Percentiles rank a stretch among this genome's conserved stretches.
phyloP scores from a whole-genome alignment of 2,329 filamentous ascomycete genomes.

The Arthrobotrys iridis region DNA sequence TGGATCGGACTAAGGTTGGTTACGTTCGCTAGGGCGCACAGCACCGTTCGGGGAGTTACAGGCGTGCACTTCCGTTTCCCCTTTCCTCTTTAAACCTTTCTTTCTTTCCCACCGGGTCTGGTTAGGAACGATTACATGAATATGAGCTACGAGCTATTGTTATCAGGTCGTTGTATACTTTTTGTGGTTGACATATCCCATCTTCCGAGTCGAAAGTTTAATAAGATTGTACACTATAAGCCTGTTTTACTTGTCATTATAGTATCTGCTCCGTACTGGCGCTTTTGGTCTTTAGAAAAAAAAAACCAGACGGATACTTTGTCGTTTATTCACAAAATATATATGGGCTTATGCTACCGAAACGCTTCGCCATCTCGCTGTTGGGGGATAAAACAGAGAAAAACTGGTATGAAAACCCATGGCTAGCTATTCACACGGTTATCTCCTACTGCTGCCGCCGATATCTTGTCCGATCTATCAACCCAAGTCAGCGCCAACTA shows the following conservation, averaged over 20 bases:
- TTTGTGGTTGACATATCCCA: background rate
- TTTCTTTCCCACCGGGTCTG: background rate
- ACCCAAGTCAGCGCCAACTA: background rate
- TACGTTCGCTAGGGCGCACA: background rate
- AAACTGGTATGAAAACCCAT: constrained; percentile 15
- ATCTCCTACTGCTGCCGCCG: constrained; percentile 46
- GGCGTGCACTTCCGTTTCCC: constrained; percentile 26
- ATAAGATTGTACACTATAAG: constrained; percentile 32
- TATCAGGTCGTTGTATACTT: background rate
- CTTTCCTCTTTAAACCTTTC: background rate
- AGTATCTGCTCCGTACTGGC: constrained; percentile 12
- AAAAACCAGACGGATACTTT: no score
- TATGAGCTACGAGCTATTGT: background rate
- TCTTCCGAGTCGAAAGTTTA: constrained; percentile 1
- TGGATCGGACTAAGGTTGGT: constrained; percentile 11
- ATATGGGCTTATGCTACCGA: constrained; percentile 19
- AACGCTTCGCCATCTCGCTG: constrained; percentile 20
- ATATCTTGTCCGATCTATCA: constrained; percentile 54
- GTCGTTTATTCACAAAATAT: constrained; percentile 9
- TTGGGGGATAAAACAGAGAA: background rate
- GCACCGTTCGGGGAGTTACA: constrained; percentile 22
- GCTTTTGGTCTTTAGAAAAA: background rate
- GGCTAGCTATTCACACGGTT: constrained; percentile 38
- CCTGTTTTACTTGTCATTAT: background rate
- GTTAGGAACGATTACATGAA: background rate